Conservation (phyloP, 805 yeast species). For the Alloascoidea hylecoeti region DNA sequence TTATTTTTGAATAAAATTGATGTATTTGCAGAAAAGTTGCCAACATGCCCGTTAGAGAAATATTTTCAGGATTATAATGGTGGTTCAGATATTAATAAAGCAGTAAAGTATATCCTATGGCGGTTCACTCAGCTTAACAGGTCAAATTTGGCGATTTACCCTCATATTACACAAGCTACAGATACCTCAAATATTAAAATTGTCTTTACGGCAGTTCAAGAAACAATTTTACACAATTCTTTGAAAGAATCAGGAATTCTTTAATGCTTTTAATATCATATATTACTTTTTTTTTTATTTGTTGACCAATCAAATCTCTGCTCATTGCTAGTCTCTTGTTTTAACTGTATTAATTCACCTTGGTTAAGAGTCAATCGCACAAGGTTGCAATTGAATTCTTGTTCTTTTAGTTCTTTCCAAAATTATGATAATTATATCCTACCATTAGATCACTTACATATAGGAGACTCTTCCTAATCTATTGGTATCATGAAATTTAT, state of each 20-base stretch:
- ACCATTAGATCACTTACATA: too few species aligned
- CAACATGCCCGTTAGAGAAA: constrained; percentile 55
- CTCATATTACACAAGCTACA: constrained; percentile 87
- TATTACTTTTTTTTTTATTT: too few species aligned
- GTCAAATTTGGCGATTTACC: constrained; percentile 69
- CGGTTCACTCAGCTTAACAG: constrained; percentile 76
- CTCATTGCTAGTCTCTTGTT: too few species aligned
- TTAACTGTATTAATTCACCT: too few species aligned
- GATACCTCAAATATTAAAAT: constrained; percentile 80
- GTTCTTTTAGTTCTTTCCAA: too few species aligned
- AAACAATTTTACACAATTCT: constrained; percentile 63
- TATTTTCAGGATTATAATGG: constrained; percentile 80
- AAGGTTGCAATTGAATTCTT: too few species aligned
- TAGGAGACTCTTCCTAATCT: too few species aligned
- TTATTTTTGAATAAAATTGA: constrained; percentile 73
- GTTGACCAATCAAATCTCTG: too few species aligned
- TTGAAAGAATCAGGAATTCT: constrained; percentile 65
- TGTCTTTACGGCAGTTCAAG: constrained; percentile 76
- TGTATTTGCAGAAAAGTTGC: constrained; percentile 62
- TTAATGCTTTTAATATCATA: too few species aligned
- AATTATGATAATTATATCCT: too few species aligned
- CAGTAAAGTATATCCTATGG: constrained; percentile 86
- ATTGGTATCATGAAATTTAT: too few species aligned
- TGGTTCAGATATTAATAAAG: constrained; percentile 79
- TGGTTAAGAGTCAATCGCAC: too few species aligned